phyloP scores from a whole-genome alignment of 768 basidiomycete species.

The Hygrophoropsis aurantiaca region DNA sequence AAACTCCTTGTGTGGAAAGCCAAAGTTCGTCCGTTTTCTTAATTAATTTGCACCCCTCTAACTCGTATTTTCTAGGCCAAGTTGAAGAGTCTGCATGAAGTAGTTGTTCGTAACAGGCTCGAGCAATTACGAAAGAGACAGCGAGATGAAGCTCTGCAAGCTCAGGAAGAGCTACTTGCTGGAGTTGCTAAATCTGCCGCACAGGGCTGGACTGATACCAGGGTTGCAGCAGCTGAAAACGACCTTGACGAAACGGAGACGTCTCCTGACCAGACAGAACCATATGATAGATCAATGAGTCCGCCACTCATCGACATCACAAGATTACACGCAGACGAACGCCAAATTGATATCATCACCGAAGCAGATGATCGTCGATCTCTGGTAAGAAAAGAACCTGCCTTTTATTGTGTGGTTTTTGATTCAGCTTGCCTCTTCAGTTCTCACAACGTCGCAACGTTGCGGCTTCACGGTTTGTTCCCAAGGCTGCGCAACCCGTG shows the following conservation, averaged over 20 bases:
- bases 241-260: conserved; percentile 35
- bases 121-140: conserved; percentile 96
- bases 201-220: conserved; percentile 38
- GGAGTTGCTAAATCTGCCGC: conserved; percentile 68
- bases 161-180: conserved; percentile 86
- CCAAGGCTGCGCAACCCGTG: conserved; percentile 65
- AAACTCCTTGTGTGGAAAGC: conserved; percentile 96
- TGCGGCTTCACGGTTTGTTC: conserved; percentile 84
- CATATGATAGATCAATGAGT: conserved; percentile 85
- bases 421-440: conserved; percentile 28
- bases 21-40: conserved; percentile 53
- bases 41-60: neutral
- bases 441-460: conserved; percentile 78
- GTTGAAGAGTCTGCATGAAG: conserved; percentile 88
- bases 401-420: conserved; percentile 4
- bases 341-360: conserved; percentile 75
- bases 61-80: conserved; percentile 61
- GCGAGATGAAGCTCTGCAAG: conserved; percentile 92
- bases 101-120: conserved; percentile 92
- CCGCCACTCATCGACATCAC: conserved; percentile 74
- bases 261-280: conserved; percentile 65
- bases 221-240: conserved; percentile 33
- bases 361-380: conserved; percentile 61
- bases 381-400: conserved; percentile 58
- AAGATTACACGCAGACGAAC: conserved; percentile 71